phyloP scores from a whole-genome alignment of 2,329 filamentous ascomycete species.

The Venturia oleaginea region DNA sequence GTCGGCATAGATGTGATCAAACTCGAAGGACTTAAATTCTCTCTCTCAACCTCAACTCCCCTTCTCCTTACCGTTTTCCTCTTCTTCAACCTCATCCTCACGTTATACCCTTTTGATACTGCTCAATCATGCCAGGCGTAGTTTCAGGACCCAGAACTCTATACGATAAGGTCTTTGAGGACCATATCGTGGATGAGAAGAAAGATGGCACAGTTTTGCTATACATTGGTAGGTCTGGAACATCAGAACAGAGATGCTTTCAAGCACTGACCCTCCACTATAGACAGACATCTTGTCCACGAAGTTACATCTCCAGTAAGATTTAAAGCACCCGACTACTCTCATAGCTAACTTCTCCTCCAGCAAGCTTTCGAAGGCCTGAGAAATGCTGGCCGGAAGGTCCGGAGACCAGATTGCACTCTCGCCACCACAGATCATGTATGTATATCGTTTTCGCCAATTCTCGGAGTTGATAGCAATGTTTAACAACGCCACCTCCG shows the following conservation, averaged over 20 bases:
- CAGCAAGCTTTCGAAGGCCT: slow-evolving; percentile 96
- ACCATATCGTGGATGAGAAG: slow-evolving; percentile 92
- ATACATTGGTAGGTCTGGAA: slow-evolving; percentile 66
- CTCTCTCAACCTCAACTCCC: background rate
- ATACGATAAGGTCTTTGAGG: slow-evolving; percentile 95
- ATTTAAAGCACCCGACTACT: slow-evolving; percentile 15
- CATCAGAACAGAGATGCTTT: background rate
- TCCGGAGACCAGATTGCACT: slow-evolving; percentile 92
- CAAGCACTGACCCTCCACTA: slow-evolving; percentile 1
- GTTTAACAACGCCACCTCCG: slow-evolving; percentile 16
- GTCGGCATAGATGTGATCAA: background rate
- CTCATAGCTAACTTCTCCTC: slow-evolving; percentile 15
- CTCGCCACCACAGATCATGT: slow-evolving; percentile 94
- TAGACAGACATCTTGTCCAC: slow-evolving; percentile 91
- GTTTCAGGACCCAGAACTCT: slow-evolving; percentile 69
- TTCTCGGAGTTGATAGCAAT: background rate
- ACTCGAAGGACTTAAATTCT: background rate
- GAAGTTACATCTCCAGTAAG: slow-evolving; percentile 93
- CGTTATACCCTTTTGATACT: background rate
- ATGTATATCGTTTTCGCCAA: slow-evolving; percentile 34
- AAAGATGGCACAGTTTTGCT: slow-evolving; percentile 85
- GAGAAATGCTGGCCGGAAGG: slow-evolving; percentile 75
- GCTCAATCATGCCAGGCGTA: slow-evolving; percentile 59
- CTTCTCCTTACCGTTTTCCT: background rate
- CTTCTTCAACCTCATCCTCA: background rate